These are phyloP conservation scores for Pythium oligandrum DNA, from an alignment of 352 stramenopile species.

Conservation along the genomic window DNA sequence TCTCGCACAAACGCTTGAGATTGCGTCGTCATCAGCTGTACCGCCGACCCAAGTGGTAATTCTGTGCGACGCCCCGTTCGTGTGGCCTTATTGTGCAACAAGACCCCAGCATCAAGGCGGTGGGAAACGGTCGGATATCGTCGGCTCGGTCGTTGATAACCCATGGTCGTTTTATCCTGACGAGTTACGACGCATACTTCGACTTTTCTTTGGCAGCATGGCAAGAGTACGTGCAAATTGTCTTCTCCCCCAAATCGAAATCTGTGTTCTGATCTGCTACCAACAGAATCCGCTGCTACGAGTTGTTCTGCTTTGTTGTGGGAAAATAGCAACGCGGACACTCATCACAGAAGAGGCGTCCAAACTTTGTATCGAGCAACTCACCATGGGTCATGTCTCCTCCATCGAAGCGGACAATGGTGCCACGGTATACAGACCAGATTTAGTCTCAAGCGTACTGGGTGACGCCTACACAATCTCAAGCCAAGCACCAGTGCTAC, in stretches of 20 bases:
- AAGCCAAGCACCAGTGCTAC: neutral
- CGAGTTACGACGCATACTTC: conserved; percentile 5
- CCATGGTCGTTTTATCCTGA: conserved; percentile 11
- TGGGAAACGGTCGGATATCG: conserved; percentile 10
- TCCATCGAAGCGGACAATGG: conserved; percentile 4
- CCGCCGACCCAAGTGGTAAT: conserved; percentile 23
- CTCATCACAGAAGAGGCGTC: conserved; percentile 28
- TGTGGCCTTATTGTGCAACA: conserved; percentile 20
- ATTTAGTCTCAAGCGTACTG: conserved; percentile 1
- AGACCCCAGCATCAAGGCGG: conserved; percentile 6
- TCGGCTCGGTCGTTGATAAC: conserved; percentile 11
- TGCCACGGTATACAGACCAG: neutral
- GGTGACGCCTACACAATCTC: conserved; percentile 5
- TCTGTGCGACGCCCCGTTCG: conserved; percentile 49
- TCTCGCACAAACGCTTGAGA: too few relatives aligned
- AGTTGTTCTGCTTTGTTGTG: conserved; percentile 39
- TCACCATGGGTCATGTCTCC: conserved; percentile 42
- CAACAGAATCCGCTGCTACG: conserved; percentile 30
- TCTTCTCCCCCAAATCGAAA: too few relatives aligned
- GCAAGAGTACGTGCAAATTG: conserved; percentile 3
- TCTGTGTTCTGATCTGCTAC: neutral
- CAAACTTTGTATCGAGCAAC: conserved; percentile 33
- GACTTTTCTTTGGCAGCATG: conserved; percentile 9
- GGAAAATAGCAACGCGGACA: conserved; percentile 22
- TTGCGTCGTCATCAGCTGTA: neutral